These are phyloP conservation scores for Wickerhamomyces sp. DNA, from an alignment of 1,139 yeast genomes.

Conservation along the genomic window DNA sequence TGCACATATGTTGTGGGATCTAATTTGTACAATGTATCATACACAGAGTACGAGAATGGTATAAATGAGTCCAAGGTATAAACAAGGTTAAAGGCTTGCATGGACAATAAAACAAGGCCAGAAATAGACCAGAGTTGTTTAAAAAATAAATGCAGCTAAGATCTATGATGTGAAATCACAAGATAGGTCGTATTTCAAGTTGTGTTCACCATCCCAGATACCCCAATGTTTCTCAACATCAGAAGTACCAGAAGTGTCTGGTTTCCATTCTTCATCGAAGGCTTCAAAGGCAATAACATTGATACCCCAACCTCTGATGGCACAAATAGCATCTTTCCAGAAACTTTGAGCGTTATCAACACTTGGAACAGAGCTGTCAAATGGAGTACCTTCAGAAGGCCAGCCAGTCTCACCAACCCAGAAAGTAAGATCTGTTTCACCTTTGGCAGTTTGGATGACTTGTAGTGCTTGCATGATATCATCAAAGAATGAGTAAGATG, in stretches of 20 bases:
- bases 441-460: slow-evolving; percentile 77
- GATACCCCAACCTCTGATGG: slow-evolving; percentile 91
- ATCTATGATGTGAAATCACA: slow-evolving; percentile 41
- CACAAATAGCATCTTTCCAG: slow-evolving; percentile 89
- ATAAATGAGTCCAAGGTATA: too few species aligned
- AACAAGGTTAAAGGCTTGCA: too few species aligned
- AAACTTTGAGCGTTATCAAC: slow-evolving; percentile 66
- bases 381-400: slow-evolving; percentile 87
- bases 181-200: slow-evolving; percentile 51
- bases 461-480: slow-evolving; percentile 96
- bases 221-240: slow-evolving; percentile 96
- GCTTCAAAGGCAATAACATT: slow-evolving; percentile 93
- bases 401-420: slow-evolving; percentile 99
- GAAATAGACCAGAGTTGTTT: too few species aligned
- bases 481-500: slow-evolving; percentile 87
- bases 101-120: too few species aligned
- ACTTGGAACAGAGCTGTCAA: slow-evolving; percentile 59
- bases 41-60: too few species aligned
- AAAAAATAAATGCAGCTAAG: too few species aligned
- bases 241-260: slow-evolving; percentile 75
- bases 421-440: slow-evolving; percentile 75
- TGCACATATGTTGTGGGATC: too few species aligned
- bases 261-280: slow-evolving; percentile 94
- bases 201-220: slow-evolving; percentile 57
- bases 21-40: too few species aligned